A percentile compares a stretch with the other conserved stretches of the same genome.
Evolutionary conservation across 441 rosid species (phyloP).

Genomic region (Isatis lusitanica): DNA sequence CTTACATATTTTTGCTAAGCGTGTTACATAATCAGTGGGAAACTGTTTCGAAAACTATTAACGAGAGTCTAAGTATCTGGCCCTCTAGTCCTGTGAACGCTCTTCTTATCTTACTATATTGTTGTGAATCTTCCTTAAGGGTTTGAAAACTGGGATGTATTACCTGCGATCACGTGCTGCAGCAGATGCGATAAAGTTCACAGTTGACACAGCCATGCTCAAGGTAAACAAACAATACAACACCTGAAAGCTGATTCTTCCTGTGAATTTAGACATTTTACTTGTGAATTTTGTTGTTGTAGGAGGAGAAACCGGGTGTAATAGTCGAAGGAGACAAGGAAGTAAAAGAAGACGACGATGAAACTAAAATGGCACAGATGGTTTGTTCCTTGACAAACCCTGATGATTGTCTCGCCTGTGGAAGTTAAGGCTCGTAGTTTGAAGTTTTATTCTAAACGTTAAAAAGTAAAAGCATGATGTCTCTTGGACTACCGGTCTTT

Average conservation of each 20-base stretch:
- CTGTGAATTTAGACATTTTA: background rate
- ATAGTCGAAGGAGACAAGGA: constrained; percentile 13
- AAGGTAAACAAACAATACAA: constrained; percentile 39
- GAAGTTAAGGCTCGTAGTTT: constrained; percentile 47
- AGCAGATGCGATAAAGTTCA: constrained; percentile 97
- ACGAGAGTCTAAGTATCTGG: background rate
- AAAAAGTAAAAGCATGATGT: background rate
- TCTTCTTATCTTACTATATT: background rate
- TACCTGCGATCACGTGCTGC: constrained; percentile 87
- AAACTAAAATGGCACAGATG: constrained; percentile 71
- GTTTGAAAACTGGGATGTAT: constrained; percentile 81
- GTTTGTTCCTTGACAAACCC: constrained; percentile 81
- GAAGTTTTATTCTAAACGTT: background rate
- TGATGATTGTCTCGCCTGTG: constrained; percentile 85
- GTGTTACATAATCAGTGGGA: background rate
- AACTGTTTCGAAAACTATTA: background rate
- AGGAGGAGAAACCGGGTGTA: constrained; percentile 50
- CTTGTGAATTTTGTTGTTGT: background rate
- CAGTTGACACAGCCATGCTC: constrained; percentile 70
- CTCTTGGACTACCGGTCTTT: background rate
- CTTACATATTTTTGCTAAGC: background rate
- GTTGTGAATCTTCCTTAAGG: background rate
- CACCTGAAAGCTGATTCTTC: background rate
- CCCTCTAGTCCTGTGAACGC: background rate
- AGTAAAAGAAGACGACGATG: constrained; percentile 41